phyloP scores from a whole-genome alignment of 129 eudicot genomes.

The Dittrichia graveolens region DNA sequence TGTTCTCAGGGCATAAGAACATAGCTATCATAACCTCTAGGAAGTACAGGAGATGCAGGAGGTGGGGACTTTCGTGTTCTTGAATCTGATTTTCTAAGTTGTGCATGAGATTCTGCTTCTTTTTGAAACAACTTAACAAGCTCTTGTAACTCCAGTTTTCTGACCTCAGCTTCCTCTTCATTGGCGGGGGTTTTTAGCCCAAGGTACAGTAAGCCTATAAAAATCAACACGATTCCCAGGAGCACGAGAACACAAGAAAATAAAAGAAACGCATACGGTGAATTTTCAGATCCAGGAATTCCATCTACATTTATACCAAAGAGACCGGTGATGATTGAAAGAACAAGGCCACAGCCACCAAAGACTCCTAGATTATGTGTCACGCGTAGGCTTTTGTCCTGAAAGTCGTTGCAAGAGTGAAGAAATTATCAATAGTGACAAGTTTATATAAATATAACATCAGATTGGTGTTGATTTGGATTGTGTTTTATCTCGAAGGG shows the following conservation, averaged over 20 bases:
- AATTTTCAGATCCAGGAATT: conserved; percentile 55
- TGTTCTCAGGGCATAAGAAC: conserved; percentile 43
- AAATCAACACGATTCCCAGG: conserved; percentile 53
- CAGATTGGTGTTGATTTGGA: background rate
- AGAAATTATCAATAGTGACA: background rate
- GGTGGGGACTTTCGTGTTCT: conserved; percentile 11
- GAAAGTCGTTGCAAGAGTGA: conserved; percentile 16
- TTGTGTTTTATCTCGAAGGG: background rate
- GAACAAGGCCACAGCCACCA: conserved; percentile 91
- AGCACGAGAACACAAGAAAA: conserved; percentile 49
- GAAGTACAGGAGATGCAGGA: conserved; percentile 30
- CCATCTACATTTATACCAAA: conserved; percentile 80
- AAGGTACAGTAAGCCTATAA: conserved; percentile 58
- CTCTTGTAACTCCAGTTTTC: conserved; percentile 62
- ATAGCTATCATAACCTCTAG: conserved; percentile 33
- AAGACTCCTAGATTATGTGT: conserved; percentile 87
- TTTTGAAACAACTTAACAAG: conserved; percentile 65
- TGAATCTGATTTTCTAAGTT: conserved; percentile 51
- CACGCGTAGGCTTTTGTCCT: conserved; percentile 83
- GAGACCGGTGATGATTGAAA: conserved; percentile 58
- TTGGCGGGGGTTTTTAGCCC: conserved; percentile 54
- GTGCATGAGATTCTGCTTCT: conserved; percentile 70
- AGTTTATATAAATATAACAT: background rate
- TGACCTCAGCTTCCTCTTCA: conserved; percentile 58
- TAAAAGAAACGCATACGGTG: conserved; percentile 60